These are phyloP conservation scores for Tarenaya hassleriana DNA, from an alignment of 345 rosid species.

Conservation along the genomic window DNA sequence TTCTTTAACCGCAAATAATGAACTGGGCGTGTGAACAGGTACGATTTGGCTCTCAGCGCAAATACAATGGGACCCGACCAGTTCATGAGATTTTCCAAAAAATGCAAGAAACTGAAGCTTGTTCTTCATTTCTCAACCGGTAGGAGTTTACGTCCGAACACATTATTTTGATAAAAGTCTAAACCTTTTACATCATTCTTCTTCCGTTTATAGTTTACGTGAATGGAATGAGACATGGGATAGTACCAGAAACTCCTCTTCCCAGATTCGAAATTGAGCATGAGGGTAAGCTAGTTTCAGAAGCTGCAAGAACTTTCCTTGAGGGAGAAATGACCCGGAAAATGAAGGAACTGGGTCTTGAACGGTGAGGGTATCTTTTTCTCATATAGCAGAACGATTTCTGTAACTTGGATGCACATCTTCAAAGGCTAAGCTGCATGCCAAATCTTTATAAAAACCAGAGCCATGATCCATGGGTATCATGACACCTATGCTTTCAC, in stretches of 20 bases:
- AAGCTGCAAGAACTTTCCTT: conserved; percentile 16
- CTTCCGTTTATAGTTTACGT: conserved; percentile 42
- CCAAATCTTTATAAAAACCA: conserved; percentile 7
- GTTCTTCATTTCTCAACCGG: conserved; percentile 66
- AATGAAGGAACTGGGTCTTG: conserved; percentile 32
- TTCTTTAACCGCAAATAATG: conserved; percentile 3
- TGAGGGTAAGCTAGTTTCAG: conserved; percentile 35
- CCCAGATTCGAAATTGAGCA: conserved; percentile 29
- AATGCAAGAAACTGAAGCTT: conserved; percentile 32
- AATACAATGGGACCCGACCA: conserved; percentile 48
- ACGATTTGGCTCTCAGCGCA: conserved; percentile 40
- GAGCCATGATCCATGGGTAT: conserved; percentile 78
- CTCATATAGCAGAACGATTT: no score
- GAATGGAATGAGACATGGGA: conserved; percentile 49
- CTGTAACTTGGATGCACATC: no score
- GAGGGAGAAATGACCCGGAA: conserved; percentile 17
- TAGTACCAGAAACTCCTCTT: conserved; percentile 26
- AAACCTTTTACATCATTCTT: not conserved
- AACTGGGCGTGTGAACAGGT: conserved; percentile 27
- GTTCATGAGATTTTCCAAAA: conserved; percentile 40
- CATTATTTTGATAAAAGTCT: conserved; percentile 17
- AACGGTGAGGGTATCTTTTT: conserved; percentile 26
- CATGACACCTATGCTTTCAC: conserved; percentile 78
- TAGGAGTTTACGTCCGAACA: conserved; percentile 19
- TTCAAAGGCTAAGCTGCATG: no score